Percentiles rank a stretch among this genome's conserved stretches.
Evolutionary conservation across 176 grass and related monocot genomes (phyloP).

Genomic region (Puya raimondii): DNA sequence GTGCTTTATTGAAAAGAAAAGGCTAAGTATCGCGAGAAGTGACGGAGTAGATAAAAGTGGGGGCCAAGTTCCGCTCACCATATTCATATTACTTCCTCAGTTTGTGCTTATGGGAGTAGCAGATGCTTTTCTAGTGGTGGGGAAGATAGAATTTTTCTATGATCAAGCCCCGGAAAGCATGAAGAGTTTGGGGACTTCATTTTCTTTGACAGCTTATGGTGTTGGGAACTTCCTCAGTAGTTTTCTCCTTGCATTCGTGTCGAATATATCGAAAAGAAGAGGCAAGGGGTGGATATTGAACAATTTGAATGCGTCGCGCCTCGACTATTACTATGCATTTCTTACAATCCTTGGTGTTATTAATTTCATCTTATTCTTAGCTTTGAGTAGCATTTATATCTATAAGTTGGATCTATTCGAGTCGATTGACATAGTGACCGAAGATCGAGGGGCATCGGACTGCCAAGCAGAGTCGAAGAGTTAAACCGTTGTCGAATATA

Average conservation of each 20-base stretch:
- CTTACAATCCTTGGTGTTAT: constrained; percentile 29
- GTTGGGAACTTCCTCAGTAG: constrained; percentile 65
- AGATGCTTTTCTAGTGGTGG: constrained; percentile 52
- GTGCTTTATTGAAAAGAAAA: constrained; percentile 30
- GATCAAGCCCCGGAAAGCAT: constrained; percentile 87
- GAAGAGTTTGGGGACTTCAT: constrained; percentile 76
- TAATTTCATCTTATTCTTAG: constrained; percentile 46
- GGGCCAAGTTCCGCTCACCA: constrained; percentile 32
- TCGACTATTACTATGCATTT: constrained; percentile 71
- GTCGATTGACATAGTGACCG: constrained; percentile 6
- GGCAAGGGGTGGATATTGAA: constrained; percentile 51
- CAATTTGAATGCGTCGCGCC: constrained; percentile 60
- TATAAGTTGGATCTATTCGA: constrained; percentile 33
- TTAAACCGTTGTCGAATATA: neutral
- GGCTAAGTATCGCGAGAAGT: constrained; percentile 35
- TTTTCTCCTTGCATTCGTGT: constrained; percentile 39
- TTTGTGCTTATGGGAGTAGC: constrained; percentile 71
- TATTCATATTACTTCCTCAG: constrained; percentile 76
- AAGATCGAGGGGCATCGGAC: constrained; percentile 7
- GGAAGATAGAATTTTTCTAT: constrained; percentile 72
- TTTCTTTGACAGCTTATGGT: constrained; percentile 51
- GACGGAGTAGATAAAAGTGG: neutral
- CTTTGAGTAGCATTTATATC: constrained; percentile 28
- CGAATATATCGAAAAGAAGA: constrained; percentile 19
- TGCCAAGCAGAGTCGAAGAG: neutral